Conservation (phyloP, 805 yeast genomes). For the Candida qinlingensis region DNA sequence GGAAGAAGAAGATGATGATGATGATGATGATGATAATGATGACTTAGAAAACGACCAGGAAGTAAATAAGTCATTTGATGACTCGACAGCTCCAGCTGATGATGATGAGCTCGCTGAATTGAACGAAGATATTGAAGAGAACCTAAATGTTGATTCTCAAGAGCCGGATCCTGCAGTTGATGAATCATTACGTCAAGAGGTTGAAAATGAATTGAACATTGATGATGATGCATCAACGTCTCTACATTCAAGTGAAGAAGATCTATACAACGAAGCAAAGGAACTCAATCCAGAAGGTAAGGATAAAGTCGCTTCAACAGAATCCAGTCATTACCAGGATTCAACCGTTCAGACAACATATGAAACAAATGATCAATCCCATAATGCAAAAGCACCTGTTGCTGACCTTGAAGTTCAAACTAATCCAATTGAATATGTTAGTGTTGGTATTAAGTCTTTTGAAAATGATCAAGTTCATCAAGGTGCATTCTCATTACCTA, state of each 20-base stretch:
- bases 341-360: background rate
- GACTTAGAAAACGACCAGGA: conserved; percentile 1
- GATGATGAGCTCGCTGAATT: conserved; percentile 1
- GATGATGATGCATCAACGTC: conserved; percentile 5
- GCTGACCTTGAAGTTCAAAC: conserved; percentile 13
- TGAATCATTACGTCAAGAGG: background rate
- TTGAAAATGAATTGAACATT: background rate
- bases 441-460: conserved; percentile 20
- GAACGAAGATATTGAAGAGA: conserved; percentile 3
- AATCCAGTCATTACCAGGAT: background rate
- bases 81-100: background rate
- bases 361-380: background rate
- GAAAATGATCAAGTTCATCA: conserved; percentile 29
- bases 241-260: conserved; percentile 11
- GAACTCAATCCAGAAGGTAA: conserved; percentile 10
- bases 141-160: background rate
- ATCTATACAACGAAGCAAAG: conserved; percentile 11
- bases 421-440: conserved; percentile 5
- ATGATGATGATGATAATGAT: background rate
- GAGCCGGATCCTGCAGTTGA: background rate
- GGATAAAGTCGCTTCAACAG: background rate
- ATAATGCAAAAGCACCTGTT: conserved; percentile 1
- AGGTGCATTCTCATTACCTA: conserved; percentile 21
- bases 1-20: background rate
- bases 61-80: background rate